Evolutionary conservation across 345 rosid species (phyloP), one percentile per base, ranked within the genome.

Genomic region (Balakata baccata): DNA sequence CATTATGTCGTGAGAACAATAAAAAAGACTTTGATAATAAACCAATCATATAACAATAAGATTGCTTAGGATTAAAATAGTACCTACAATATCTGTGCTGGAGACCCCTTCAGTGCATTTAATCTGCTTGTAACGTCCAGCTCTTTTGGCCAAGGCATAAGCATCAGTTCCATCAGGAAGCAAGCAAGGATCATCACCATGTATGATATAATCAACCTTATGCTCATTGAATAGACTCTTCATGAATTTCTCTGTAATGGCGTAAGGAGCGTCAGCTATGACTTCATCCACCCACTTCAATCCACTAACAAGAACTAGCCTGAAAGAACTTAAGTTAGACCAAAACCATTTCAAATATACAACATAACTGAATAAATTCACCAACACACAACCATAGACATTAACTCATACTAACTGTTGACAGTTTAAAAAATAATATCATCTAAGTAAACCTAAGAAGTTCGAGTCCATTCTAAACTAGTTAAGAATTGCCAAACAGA

Each of bases 11-110:
- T 20, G 6, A 50, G 47, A 46, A 63, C 20, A 39, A 63, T 4
- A 60, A 45, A 12, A 38, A 3, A 0, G 25, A 23, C 64, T 58
- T 22, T 47, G 11, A 10, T 20, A 39, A 56, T 39, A 51, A 58
- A 57, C 43, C 16, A 39, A 20, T 34, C 3, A 34, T 63, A 37
- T 25, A 39, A 78, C 59, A 68, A 47, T 22, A 54, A 75, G 66
- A 77, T 41, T 75, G 54, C 23, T 70, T 13, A 13, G 61, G 61
- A 73, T 61, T 34, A 68, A 72, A 20, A 43, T 60, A 80, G 80
- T 90, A 94, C 98, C 98, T 83, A 94, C 92, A 88, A 94, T 94
- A 86, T 94, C 98, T 18, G 98, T 94, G 88, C 98, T 94, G 67
- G 98, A 94, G 74, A 94, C 98, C 5, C 98, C 98, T 88, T 94